Conservation (phyloP, 2,329 filamentous ascomycete species). For the Colletotrichum gigasporum region DNA sequence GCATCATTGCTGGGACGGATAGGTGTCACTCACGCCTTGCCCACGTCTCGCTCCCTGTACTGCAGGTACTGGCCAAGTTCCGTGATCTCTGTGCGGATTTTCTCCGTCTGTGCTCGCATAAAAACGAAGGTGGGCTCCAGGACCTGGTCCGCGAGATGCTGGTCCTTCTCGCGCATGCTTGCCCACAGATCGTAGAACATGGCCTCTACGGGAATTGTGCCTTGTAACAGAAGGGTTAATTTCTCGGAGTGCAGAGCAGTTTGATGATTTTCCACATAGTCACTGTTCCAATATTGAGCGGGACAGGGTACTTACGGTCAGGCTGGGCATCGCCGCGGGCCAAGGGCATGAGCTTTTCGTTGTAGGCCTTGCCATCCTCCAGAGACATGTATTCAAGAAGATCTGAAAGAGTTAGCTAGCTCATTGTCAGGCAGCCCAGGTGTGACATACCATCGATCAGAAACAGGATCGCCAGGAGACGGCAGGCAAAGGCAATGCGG, state of each 20-base stretch:
- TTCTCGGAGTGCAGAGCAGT: background rate
- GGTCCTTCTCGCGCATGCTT: slow-evolving; percentile 46
- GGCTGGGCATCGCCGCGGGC: slow-evolving; percentile 41
- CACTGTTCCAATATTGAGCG: background rate
- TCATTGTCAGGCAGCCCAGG: background rate
- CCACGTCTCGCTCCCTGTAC: slow-evolving; percentile 50
- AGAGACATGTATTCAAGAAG: slow-evolving; percentile 52
- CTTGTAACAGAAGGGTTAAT: background rate
- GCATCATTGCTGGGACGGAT: background rate
- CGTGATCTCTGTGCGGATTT: slow-evolving; percentile 36
- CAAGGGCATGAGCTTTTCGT: slow-evolving; percentile 47
- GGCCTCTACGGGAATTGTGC: slow-evolving; percentile 42
- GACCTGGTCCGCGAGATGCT: slow-evolving; percentile 45
- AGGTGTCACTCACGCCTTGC: slow-evolving; percentile 45
- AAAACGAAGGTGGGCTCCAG: slow-evolving; percentile 49
- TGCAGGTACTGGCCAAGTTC: slow-evolving; percentile 45
- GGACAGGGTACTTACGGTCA: slow-evolving; percentile 34
- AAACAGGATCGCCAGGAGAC: slow-evolving; percentile 50
- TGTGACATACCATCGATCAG: slow-evolving; percentile 50
- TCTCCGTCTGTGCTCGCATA: slow-evolving; percentile 51
- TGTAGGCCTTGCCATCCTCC: slow-evolving; percentile 46
- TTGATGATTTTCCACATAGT: background rate
- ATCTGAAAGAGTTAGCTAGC: slow-evolving; percentile 40
- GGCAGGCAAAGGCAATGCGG: slow-evolving; percentile 48
- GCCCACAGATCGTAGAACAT: slow-evolving; percentile 52